phyloP scores from a whole-genome alignment of 2,329 filamentous ascomycete species.

The Aspergillus fumigatus region DNA sequence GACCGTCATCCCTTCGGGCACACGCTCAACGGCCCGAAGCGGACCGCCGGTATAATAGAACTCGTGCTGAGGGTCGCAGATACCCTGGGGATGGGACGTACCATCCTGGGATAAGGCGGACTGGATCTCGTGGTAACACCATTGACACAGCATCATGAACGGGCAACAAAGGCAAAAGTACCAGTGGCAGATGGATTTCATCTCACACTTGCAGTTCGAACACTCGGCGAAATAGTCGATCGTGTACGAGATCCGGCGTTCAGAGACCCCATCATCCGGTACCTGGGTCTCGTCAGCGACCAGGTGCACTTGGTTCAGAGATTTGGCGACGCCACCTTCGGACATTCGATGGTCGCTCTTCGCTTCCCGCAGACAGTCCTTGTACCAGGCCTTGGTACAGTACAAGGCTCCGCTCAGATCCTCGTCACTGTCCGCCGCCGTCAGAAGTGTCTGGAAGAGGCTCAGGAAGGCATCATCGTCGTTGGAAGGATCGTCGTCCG shows the following conservation, averaged over 20 bases:
- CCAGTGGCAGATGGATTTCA: background rate
- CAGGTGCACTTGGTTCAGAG: background rate
- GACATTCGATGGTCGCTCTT: background rate
- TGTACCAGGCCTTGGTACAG: background rate
- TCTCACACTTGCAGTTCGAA: background rate
- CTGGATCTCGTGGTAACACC: background rate
- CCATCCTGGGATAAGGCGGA: background rate
- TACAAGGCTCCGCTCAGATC: background rate
- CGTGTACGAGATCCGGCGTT: background rate
- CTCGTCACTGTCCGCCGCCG: background rate
- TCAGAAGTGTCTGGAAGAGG: slow-evolving; percentile 1
- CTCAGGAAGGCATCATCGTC: background rate
- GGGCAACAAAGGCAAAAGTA: slow-evolving; percentile 2
- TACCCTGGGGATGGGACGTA: background rate
- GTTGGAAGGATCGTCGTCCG: background rate
- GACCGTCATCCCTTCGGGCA: background rate
- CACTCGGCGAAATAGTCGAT: background rate
- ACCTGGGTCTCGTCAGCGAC: background rate
- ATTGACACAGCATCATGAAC: background rate
- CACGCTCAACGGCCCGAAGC: background rate
- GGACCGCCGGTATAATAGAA: background rate
- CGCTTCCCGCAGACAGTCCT: background rate
- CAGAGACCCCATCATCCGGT: background rate
- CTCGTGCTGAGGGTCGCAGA: background rate
- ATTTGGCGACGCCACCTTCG: background rate